Conservation (phyloP, 1,284 basidiomycete genomes). For the Pterulicium gracile region DNA sequence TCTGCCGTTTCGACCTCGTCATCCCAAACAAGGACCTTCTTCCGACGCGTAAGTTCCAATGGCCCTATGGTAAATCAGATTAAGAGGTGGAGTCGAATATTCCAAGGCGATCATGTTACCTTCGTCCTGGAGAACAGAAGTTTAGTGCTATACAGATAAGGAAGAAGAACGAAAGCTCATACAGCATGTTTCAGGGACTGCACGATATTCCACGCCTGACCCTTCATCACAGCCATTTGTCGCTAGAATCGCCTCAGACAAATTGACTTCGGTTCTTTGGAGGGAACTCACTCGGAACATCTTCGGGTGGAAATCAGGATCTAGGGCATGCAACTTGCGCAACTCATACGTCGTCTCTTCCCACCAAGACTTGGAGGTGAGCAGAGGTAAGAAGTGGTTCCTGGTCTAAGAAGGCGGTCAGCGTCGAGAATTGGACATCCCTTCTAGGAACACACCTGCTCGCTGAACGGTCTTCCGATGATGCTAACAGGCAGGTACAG, state of each 20-base stretch:
- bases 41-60: constrained; percentile 71
- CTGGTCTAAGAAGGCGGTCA: constrained; percentile 50
- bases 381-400: constrained; percentile 70
- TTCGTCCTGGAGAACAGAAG: constrained; percentile 36
- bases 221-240: constrained; percentile 85
- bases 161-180: constrained; percentile 20
- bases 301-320: constrained; percentile 78
- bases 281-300: constrained; percentile 60
- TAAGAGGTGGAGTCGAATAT: not conserved
- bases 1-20: constrained; percentile 73
- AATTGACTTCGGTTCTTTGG: constrained; percentile 1
- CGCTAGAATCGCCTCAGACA: constrained; percentile 30
- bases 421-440: not conserved
- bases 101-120: constrained; percentile 22
- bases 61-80: constrained; percentile 40
- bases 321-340: constrained; percentile 66
- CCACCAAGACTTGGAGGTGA: constrained; percentile 86
- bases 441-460: not conserved
- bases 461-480: constrained; percentile 78
- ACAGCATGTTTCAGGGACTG: constrained; percentile 70
- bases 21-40: constrained; percentile 73
- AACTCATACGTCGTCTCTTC: constrained; percentile 75
- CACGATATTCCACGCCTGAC: constrained; percentile 85
- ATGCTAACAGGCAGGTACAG: constrained; percentile 79
- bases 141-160: constrained; percentile 7